Evolutionary conservation across 2,329 filamentous ascomycete species (phyloP).

Genomic region (Emericellopsis cladophorae): DNA sequence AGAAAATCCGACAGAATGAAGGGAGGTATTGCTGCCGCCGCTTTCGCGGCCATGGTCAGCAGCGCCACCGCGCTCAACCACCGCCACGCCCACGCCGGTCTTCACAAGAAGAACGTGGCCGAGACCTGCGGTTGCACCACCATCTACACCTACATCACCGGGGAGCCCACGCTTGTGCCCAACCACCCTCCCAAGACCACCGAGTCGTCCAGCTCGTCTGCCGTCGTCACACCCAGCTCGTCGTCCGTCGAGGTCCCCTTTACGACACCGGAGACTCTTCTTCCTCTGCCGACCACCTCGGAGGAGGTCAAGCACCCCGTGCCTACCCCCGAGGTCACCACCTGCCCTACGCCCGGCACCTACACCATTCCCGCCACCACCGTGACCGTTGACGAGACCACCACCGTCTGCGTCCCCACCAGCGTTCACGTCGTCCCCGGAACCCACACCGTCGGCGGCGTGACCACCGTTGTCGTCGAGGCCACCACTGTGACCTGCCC

Average conservation of each 20-base stretch:
- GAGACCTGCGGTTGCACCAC: constrained; percentile 58
- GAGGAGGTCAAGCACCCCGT: constrained; percentile 31
- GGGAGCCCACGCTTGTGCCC: constrained; percentile 42
- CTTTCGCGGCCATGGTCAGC: constrained; percentile 45
- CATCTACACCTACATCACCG: constrained; percentile 59
- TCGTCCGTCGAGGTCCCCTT: constrained; percentile 11
- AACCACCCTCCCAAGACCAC: constrained; percentile 18
- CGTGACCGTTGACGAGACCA: constrained; percentile 51
- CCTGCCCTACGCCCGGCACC: constrained; percentile 52
- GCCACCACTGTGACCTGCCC: constrained; percentile 59
- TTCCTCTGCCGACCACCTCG: constrained; percentile 18
- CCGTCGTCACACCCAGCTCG: constrained; percentile 1
- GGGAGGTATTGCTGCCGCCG: constrained; percentile 53
- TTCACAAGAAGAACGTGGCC: constrained; percentile 35
- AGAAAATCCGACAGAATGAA: constrained; percentile 46
- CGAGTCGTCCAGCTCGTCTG: neutral
- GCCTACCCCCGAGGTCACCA: constrained; percentile 38
- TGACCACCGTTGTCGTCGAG: constrained; percentile 56
- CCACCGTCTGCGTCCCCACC: constrained; percentile 52
- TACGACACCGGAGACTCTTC: constrained; percentile 12
- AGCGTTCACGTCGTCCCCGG: constrained; percentile 50
- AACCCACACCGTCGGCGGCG: constrained; percentile 57
- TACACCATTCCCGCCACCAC: constrained; percentile 69
- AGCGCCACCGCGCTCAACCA: constrained; percentile 42
- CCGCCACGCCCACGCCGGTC: constrained; percentile 44